phyloP scores from a whole-genome alignment of 2,329 filamentous ascomycete genomes.

The Knoxdaviesia capensis region DNA sequence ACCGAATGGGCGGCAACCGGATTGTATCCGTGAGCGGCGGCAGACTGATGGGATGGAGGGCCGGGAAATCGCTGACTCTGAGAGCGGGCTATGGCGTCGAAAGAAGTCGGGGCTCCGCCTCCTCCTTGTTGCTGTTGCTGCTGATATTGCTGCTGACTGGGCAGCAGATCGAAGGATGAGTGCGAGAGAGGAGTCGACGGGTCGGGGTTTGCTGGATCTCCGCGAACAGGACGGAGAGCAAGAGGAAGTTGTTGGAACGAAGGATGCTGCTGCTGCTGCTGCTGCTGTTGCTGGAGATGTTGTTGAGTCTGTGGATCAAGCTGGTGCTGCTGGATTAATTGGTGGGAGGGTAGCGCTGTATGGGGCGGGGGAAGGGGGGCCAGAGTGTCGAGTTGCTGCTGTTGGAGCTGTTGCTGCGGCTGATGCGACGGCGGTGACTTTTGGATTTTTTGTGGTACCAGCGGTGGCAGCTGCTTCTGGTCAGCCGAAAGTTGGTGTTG shows the following conservation, averaged over 20 bases:
- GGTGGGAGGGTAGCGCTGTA: no score
- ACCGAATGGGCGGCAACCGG: no score
- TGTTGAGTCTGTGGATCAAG: conserved; percentile 9
- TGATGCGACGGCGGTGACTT: no score
- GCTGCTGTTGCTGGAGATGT: conserved; percentile 2
- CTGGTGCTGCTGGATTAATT: conserved; percentile 8
- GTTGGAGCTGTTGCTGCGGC: neutral
- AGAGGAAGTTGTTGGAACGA: conserved; percentile 7
- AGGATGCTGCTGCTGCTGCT: conserved; percentile 7
- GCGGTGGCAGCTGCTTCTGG: conserved; percentile 1
- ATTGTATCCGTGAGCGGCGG: no score
- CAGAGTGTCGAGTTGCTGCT: neutral
- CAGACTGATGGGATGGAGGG: no score
- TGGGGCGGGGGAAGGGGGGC: neutral
- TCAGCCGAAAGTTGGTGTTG: conserved; percentile 6
- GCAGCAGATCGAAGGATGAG: neutral
- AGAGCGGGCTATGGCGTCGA: neutral
- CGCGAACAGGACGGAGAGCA: conserved; percentile 10
- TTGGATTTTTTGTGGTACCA: neutral
- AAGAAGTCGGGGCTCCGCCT: conserved; percentile 7
- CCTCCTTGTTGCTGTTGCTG: conserved; percentile 6
- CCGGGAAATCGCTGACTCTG: neutral
- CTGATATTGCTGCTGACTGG: conserved; percentile 9
- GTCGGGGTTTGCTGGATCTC: conserved; percentile 7
- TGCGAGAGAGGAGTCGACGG: neutral